Conservation (phyloP, 345 rosid species). For the Syzygium oleosum region DNA sequence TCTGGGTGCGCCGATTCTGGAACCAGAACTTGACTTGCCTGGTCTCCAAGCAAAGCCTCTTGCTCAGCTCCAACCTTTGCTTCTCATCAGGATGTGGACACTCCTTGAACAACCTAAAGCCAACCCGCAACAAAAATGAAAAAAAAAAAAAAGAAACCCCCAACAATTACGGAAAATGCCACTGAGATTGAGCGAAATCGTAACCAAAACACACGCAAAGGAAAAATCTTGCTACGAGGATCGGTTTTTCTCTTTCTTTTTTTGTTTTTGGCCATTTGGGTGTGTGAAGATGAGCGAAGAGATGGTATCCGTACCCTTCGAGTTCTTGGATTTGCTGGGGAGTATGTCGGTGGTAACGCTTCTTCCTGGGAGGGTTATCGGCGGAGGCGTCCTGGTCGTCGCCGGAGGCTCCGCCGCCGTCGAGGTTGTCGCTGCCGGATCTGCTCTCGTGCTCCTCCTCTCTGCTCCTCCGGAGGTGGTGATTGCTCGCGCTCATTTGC, state of each 20-base stretch:
- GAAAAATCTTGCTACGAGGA: not conserved
- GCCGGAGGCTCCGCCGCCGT: conserved; percentile 74
- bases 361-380: conserved; percentile 75
- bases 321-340: conserved; percentile 99
- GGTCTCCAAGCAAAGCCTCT: conserved; percentile 70
- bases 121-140: not conserved
- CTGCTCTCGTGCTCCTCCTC: conserved; percentile 74
- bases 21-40: conserved; percentile 98
- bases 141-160: not conserved
- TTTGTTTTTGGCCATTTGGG: not conserved
- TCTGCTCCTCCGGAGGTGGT: conserved; percentile 29
- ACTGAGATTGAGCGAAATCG: not conserved
- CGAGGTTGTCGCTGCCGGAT: conserved; percentile 97
- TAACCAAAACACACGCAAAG: not conserved
- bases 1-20: conserved; percentile 93
- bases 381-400: conserved; percentile 87
- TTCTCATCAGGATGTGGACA: conserved; percentile 98
- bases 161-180: not conserved
- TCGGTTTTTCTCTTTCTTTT: not conserved
- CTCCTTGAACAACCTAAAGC: conserved; percentile 64
- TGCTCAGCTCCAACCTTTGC: conserved; percentile 76
- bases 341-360: conserved; percentile 99
- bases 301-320: conserved; percentile 56
- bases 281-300: not conserved
- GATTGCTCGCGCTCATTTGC: conserved; percentile 6